phyloP scores from a whole-genome alignment of 495 filamentous ascomycete genomes.

The Lasiosphaeria hispida region DNA sequence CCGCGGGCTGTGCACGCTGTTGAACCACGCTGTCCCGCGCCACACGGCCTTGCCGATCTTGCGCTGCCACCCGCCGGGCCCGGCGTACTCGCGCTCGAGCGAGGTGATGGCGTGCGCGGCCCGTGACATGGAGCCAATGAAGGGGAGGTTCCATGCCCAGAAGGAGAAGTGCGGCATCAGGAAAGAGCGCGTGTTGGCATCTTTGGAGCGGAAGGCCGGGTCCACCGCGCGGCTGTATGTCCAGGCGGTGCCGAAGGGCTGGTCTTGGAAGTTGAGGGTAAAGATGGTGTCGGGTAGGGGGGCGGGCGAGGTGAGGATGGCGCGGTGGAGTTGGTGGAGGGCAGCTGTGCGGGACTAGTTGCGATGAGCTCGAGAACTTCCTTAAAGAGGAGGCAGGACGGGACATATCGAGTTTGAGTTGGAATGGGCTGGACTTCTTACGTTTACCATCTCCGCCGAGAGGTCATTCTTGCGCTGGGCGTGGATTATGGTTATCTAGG shows the following conservation, averaged over 20 bases:
- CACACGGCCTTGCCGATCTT: slow-evolving; percentile 69
- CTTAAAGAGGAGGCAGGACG: neutral
- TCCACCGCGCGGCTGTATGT: slow-evolving; percentile 40
- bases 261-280: slow-evolving; percentile 44
- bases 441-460: slow-evolving; percentile 40
- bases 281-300: slow-evolving; percentile 63
- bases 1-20: slow-evolving; percentile 39
- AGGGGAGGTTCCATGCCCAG: slow-evolving; percentile 67
- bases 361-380: no score
- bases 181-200: slow-evolving; percentile 50
- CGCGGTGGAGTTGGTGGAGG: slow-evolving; percentile 49
- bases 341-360: slow-evolving; percentile 38
- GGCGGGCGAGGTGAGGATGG: slow-evolving; percentile 48
- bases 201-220: slow-evolving; percentile 45
- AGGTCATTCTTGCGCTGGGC: slow-evolving; percentile 39
- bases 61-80: slow-evolving; percentile 29
- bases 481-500: slow-evolving; percentile 45
- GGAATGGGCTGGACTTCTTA: slow-evolving; percentile 7
- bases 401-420: neutral
- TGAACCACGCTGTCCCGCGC: slow-evolving; percentile 61
- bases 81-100: slow-evolving; percentile 27
- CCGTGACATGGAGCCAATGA: slow-evolving; percentile 57
- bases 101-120: slow-evolving; percentile 46
- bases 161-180: slow-evolving; percentile 78
- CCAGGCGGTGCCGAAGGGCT: slow-evolving; percentile 37